Evolutionary conservation across 345 rosid species (phyloP).

Genomic region (Bruguiera gymnorhiza): DNA sequence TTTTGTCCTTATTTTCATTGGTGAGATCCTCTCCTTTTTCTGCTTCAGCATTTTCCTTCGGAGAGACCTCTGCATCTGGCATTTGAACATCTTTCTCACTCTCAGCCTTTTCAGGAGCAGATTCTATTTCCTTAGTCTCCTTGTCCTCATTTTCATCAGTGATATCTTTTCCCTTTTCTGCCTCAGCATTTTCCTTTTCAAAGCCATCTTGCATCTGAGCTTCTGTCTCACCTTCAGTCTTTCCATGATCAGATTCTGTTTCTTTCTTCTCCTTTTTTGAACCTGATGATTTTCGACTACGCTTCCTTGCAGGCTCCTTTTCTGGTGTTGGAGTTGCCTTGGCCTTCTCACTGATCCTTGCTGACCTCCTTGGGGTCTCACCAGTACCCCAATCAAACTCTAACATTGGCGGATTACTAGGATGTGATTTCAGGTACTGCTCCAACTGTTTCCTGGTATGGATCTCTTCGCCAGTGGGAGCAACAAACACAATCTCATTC

Average conservation of each 20-base stretch:
- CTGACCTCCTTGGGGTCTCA: conserved; percentile 79
- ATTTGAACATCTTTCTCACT: conserved; percentile 32
- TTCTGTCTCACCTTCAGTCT: conserved; percentile 34
- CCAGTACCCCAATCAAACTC: conserved; percentile 85
- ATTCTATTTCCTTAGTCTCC: conserved; percentile 38
- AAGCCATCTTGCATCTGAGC: conserved; percentile 15
- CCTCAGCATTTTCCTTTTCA: conserved; percentile 27
- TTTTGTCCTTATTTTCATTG: conserved; percentile 21
- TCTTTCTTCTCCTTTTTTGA: conserved; percentile 52
- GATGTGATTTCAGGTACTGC: conserved; percentile 67
- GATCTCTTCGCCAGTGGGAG: conserved; percentile 81
- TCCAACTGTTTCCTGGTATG: conserved; percentile 64
- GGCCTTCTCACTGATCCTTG: conserved; percentile 69
- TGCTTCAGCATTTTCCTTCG: conserved; percentile 15
- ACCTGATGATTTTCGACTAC: conserved; percentile 46
- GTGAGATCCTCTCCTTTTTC: conserved; percentile 18
- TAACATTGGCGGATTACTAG: conserved; percentile 52
- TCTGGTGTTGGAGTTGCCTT: conserved; percentile 70
- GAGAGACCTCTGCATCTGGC: conserved; percentile 18
- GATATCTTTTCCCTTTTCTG: conserved; percentile 21
- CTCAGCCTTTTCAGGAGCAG: conserved; percentile 29
- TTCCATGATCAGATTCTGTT: conserved; percentile 29
- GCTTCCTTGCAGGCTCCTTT: conserved; percentile 66
- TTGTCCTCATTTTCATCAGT: conserved; percentile 22
- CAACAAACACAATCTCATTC: conserved; percentile 58